Evolutionary conservation across 257 asterid species (phyloP).

Genomic region (Catharanthus roseus): DNA sequence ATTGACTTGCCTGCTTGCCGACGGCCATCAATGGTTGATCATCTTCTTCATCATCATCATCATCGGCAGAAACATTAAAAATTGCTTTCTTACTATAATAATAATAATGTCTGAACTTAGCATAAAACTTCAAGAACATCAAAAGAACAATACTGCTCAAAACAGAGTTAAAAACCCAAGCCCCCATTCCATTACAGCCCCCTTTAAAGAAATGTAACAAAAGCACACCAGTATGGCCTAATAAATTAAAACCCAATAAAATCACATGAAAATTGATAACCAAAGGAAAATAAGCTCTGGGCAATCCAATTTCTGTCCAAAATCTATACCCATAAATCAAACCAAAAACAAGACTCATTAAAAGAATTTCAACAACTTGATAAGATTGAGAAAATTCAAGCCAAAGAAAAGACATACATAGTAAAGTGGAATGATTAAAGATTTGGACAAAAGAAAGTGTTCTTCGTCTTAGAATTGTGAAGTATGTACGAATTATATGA

Average conservation of each 20-base stretch:
- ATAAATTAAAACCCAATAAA: slow-evolving; percentile 33
- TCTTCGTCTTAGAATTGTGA: slow-evolving; percentile 30
- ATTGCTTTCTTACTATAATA: background rate
- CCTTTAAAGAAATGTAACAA: slow-evolving; percentile 58
- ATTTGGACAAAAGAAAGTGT: slow-evolving; percentile 36
- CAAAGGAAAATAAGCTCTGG: slow-evolving; percentile 26
- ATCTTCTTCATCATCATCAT: background rate
- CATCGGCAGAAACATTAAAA: background rate
- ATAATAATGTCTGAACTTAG: slow-evolving; percentile 11
- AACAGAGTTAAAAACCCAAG: slow-evolving; percentile 61
- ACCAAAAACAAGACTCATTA: slow-evolving; percentile 37
- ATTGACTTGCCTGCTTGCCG: too few species aligned
- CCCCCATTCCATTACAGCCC: slow-evolving; percentile 89
- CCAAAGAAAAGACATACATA: slow-evolving; percentile 60
- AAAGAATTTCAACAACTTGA: slow-evolving; percentile 58
- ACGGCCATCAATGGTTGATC: too few species aligned
- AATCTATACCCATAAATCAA: slow-evolving; percentile 49
- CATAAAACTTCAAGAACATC: slow-evolving; percentile 35
- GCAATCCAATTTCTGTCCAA: slow-evolving; percentile 38
- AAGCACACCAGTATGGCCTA: slow-evolving; percentile 54
- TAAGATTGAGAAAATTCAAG: slow-evolving; percentile 77
- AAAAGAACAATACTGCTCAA: slow-evolving; percentile 43
- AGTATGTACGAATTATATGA: slow-evolving; percentile 38
- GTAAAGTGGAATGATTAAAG: slow-evolving; percentile 43
- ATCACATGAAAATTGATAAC: slow-evolving; percentile 41